Conservation (phyloP, 176 grass and related monocot species). For the Zea luxurians region DNA sequence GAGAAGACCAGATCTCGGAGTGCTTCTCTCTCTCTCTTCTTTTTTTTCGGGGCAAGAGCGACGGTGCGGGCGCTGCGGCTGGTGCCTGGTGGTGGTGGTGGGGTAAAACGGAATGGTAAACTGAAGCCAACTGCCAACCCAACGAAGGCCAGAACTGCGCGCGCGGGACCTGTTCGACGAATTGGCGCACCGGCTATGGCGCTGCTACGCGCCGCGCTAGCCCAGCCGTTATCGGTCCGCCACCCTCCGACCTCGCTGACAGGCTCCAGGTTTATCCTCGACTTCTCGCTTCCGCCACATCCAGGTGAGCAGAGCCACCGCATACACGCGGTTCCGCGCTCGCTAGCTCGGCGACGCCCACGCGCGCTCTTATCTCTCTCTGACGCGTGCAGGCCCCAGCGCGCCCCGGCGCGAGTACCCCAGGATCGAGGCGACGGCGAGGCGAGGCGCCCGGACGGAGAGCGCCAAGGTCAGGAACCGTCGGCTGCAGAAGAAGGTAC, state of each 20-base stretch:
- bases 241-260: not conserved
- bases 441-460: conserved; percentile 60
- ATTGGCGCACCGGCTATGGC: conserved; percentile 41
- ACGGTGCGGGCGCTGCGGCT: no score
- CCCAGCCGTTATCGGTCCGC: not conserved
- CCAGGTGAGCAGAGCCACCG: conserved; percentile 1
- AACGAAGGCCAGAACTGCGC: no score
- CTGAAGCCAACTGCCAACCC: no score
- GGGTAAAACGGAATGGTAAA: no score
- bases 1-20: not conserved
- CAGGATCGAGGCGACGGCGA: conserved; percentile 62
- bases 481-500: conserved; percentile 73
- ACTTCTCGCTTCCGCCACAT: not conserved
- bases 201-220: not conserved
- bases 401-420: conserved; percentile 26
- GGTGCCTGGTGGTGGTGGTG: no score
- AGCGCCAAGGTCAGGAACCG: conserved; percentile 81
- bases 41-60: no score
- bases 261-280: not conserved
- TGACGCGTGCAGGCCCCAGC: not conserved
- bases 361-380: not conserved
- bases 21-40: no score
- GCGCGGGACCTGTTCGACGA: conserved; percentile 49
- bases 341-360: not conserved
- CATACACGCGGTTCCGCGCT: not conserved